phyloP scores from a whole-genome alignment of 352 stramenopile species.

The Globisporangium spiculum region DNA sequence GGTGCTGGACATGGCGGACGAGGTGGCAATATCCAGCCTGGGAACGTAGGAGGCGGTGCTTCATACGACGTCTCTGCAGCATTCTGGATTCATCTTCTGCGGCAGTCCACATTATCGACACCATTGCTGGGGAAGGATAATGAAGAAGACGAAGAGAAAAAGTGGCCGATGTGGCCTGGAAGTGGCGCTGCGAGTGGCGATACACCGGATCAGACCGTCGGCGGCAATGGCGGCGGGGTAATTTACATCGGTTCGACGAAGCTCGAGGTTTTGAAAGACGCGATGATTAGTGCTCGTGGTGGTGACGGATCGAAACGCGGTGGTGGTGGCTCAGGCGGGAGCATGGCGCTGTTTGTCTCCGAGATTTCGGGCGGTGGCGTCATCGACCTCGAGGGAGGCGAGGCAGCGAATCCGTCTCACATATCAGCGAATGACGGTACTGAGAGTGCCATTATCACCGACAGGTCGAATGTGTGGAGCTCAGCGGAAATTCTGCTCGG shows the following conservation, averaged over 20 bases:
- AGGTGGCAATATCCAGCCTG: slow-evolving; percentile 58
- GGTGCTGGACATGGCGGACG: slow-evolving; percentile 66
- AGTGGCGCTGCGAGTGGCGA: slow-evolving; percentile 58
- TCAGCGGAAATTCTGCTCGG: slow-evolving; percentile 11
- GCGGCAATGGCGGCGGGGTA: slow-evolving; percentile 66
- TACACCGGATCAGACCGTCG: slow-evolving; percentile 44
- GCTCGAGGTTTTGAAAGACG: slow-evolving; percentile 41
- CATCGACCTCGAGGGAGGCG: slow-evolving; percentile 59
- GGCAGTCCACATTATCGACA: not conserved
- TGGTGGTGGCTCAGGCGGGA: slow-evolving; percentile 68
- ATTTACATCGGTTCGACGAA: slow-evolving; percentile 61
- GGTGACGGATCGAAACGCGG: slow-evolving; percentile 54
- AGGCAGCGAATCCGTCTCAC: slow-evolving; percentile 21
- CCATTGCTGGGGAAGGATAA: not conserved
- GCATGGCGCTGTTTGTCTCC: slow-evolving; percentile 56
- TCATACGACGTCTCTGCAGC: slow-evolving; percentile 34
- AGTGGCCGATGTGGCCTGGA: slow-evolving; percentile 66
- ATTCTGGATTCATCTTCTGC: not conserved
- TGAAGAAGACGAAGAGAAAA: not conserved
- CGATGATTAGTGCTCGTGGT: slow-evolving; percentile 50
- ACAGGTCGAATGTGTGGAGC: slow-evolving; percentile 37
- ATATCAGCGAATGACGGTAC: not conserved
- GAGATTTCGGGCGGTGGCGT: slow-evolving; percentile 56
- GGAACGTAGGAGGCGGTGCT: slow-evolving; percentile 39
- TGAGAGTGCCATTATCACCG: not conserved